phyloP scores from a whole-genome alignment of 441 rosid genomes.

The Adansonia grandidieri region DNA sequence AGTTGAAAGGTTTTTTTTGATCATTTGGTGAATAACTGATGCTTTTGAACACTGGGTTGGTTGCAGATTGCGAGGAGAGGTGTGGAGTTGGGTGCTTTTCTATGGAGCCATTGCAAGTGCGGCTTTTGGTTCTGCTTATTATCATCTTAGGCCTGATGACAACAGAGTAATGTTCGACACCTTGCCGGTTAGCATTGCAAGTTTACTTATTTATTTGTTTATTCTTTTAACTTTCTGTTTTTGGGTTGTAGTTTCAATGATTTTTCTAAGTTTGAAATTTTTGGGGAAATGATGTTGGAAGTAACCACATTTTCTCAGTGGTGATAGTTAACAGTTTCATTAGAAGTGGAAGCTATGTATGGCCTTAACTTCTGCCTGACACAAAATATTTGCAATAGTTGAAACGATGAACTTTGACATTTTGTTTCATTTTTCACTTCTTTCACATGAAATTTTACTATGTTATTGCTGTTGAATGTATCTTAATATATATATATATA shows the following conservation, averaged over 20 bases:
- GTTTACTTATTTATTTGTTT: conserved; percentile 17
- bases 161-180: conserved; percentile 70
- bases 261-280: not conserved
- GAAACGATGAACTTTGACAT: not conserved
- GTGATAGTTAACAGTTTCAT: not conserved
- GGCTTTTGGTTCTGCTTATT: conserved; percentile 87
- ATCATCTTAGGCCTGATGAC: conserved; percentile 83
- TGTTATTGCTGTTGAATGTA: not conserved
- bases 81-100: conserved; percentile 80
- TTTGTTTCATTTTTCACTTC: not conserved
- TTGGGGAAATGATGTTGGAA: not conserved
- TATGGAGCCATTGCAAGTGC: conserved; percentile 65
- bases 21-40: conserved; percentile 12
- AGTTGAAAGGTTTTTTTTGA: not conserved
- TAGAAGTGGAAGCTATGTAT: not conserved
- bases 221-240: not conserved
- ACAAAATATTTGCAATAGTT: not conserved
- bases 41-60: conserved; percentile 27
- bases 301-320: not conserved
- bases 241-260: not conserved
- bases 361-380: not conserved
- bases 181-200: conserved; percentile 68
- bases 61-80: conserved; percentile 73
- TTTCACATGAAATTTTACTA: not conserved
- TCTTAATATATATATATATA: too few relatives aligned